Percentiles rank a stretch among this genome's conserved stretches.
These are phyloP conservation scores for Fusarium xyrophilum DNA, from an alignment of 2,329 filamentous ascomycete genomes.

Conservation along the genomic window DNA sequence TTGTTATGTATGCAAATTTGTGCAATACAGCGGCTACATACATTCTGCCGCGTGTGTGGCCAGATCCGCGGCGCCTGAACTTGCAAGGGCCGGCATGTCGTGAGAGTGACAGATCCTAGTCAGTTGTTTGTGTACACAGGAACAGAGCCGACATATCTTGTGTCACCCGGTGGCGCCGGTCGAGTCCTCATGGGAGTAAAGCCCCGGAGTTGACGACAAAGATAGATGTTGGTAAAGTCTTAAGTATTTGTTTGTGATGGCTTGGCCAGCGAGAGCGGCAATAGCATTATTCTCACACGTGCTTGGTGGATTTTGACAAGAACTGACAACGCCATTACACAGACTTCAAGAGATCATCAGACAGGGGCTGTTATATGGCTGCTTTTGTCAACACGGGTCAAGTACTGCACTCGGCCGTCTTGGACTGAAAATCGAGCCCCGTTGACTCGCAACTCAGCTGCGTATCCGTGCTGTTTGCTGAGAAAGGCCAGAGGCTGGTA, in stretches of 20 bases:
- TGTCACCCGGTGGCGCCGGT: conserved; percentile 1
- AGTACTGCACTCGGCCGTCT: not conserved
- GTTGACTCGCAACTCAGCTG: not conserved
- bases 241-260: not conserved
- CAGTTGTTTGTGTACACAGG: conserved; percentile 21
- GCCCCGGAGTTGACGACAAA: not conserved
- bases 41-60: conserved; percentile 26
- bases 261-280: not conserved
- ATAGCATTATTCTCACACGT: not conserved
- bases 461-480: not conserved
- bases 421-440: conserved; percentile 12
- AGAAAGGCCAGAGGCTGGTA: not conserved
- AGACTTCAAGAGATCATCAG: not conserved
- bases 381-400: not conserved
- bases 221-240: not conserved
- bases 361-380: not conserved
- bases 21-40: conserved; percentile 13
- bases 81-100: conserved; percentile 4
- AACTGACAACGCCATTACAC: not conserved
- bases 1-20: not conserved
- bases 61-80: conserved; percentile 24
- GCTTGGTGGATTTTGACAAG: not conserved
- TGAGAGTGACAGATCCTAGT: not conserved
- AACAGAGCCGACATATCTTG: not conserved
- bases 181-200: not conserved